Conservation (phyloP, 805 yeast genomes). For the Candida berthetii region DNA sequence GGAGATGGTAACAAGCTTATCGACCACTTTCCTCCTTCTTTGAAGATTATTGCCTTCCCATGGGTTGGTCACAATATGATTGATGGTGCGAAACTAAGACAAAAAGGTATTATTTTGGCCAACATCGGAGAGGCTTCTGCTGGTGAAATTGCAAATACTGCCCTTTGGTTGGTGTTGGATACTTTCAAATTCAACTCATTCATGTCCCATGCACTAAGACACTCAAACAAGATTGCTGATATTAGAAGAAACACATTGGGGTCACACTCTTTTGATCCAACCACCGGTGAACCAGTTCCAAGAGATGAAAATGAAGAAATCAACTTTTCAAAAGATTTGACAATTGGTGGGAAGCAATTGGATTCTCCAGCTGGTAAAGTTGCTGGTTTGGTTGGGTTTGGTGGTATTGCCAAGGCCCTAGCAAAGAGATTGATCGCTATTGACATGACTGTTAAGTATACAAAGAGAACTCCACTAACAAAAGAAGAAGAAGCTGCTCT, state of each 20-base stretch:
- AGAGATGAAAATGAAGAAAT: constrained; percentile 25
- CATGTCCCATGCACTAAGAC: constrained; percentile 36
- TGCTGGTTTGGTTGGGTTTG: constrained; percentile 68
- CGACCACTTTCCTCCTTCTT: constrained; percentile 37
- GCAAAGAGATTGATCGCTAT: constrained; percentile 49
- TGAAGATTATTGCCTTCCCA: constrained; percentile 46
- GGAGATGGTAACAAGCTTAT: constrained; percentile 40
- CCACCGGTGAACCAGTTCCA: constrained; percentile 20
- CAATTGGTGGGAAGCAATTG: constrained; percentile 38
- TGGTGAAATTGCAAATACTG: constrained; percentile 70
- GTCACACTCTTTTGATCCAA: constrained; percentile 22
- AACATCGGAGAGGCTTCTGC: constrained; percentile 58
- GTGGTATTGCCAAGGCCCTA: constrained; percentile 64
- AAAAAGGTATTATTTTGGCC: constrained; percentile 46
- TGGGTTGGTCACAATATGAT: constrained; percentile 58
- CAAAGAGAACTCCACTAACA: constrained; percentile 44
- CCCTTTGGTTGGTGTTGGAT: constrained; percentile 48
- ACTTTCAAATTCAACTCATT: constrained; percentile 52
- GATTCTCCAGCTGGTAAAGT: constrained; percentile 51
- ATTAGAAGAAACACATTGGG: constrained; percentile 36
- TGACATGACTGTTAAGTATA: constrained; percentile 61
- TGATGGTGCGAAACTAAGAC: constrained; percentile 37
- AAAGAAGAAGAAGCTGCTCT: constrained; percentile 27
- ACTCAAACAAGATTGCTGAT: constrained; percentile 33
- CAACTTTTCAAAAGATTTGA: constrained; percentile 34